Evolutionary conservation across 768 basidiomycete genomes (phyloP).

Genomic region (Hericium coralloides): DNA sequence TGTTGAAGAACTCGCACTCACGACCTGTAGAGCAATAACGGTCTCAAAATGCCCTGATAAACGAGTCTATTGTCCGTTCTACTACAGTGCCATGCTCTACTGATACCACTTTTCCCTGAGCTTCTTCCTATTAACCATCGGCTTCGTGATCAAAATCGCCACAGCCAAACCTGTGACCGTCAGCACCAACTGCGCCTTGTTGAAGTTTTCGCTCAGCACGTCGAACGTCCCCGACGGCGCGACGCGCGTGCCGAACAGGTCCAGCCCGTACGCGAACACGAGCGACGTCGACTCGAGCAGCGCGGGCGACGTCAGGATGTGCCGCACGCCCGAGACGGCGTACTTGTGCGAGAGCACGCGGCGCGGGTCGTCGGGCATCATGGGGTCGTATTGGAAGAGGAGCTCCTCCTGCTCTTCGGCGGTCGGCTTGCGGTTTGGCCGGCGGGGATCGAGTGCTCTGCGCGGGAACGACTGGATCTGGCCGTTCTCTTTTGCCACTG

Average conservation of each 20-base stretch:
- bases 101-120: constrained; percentile 70
- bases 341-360: constrained; percentile 49
- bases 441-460: constrained; percentile 70
- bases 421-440: constrained; percentile 72
- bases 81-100: constrained; percentile 10
- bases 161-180: constrained; percentile 64
- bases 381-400: constrained; percentile 76
- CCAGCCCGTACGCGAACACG: constrained; percentile 79
- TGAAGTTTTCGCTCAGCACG: constrained; percentile 84
- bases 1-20: too few relatives aligned
- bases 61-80: too few relatives aligned
- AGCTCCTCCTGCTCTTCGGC: constrained; percentile 76
- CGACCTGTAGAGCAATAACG: too few relatives aligned
- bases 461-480: constrained; percentile 71
- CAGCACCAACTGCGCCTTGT: constrained; percentile 83
- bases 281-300: constrained; percentile 89
- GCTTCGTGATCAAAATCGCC: constrained; percentile 75
- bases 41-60: too few relatives aligned
- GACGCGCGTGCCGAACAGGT: constrained; percentile 81
- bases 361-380: constrained; percentile 61
- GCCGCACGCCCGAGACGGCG: constrained; percentile 54
- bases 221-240: constrained; percentile 90
- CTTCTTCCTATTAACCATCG: constrained; percentile 66
- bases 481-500: constrained; percentile 63
- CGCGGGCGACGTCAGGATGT: constrained; percentile 72